These are phyloP conservation scores for Coleophoma crateriformis DNA, from an alignment of 2,329 filamentous ascomycete species.

Conservation along the genomic window DNA sequence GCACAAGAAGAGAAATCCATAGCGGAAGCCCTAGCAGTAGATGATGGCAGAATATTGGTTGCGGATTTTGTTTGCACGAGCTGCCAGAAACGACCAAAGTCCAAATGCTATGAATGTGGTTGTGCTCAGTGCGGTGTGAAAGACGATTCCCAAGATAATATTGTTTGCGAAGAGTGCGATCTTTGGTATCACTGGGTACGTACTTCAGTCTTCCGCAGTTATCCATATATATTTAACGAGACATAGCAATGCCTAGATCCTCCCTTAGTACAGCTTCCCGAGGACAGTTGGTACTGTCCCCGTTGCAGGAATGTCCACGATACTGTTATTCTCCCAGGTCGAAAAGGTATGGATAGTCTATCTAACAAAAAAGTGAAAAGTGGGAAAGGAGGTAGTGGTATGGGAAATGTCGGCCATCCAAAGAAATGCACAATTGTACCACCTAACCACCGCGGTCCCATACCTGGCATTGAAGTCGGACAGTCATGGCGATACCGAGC, in stretches of 20 bases:
- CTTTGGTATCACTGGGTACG: constrained; percentile 1
- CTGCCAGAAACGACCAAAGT: not conserved
- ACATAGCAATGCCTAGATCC: not conserved
- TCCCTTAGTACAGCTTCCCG: not conserved
- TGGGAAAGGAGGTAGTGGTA: not conserved
- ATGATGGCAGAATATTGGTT: not conserved
- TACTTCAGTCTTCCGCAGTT: not conserved
- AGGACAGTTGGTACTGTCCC: not conserved
- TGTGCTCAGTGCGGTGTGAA: not conserved
- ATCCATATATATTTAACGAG: not conserved
- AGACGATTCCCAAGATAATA: not conserved
- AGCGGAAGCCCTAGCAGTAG: not conserved
- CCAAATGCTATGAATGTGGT: not conserved
- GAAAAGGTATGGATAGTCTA: too few relatives aligned
- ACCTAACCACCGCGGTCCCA: not conserved
- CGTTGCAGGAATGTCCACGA: not conserved
- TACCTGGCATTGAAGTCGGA: constrained; percentile 1
- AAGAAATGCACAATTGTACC: not conserved
- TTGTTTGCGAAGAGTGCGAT: constrained; percentile 1
- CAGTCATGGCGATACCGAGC: not conserved
- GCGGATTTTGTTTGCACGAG: not conserved
- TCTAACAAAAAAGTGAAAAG: not conserved
- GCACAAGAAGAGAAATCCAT: not conserved
- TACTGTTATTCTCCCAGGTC: not conserved
- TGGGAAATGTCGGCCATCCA: not conserved